Evolutionary conservation across 78 protist species (phyloP), one percentile per base, ranked within the genome.

Genomic region (Isochrysis galbana): DNA sequence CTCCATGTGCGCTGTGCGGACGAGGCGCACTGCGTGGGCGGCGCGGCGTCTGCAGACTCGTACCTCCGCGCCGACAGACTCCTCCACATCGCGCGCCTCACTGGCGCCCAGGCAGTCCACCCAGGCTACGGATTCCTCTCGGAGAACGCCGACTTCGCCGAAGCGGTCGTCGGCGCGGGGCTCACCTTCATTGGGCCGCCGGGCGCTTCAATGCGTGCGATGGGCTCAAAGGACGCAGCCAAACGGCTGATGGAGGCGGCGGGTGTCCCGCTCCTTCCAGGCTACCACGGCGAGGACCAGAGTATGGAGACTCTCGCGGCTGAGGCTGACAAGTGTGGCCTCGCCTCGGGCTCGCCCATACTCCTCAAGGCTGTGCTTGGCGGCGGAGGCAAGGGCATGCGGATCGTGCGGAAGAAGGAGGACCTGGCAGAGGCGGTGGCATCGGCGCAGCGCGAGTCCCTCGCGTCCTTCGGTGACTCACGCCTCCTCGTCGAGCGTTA

Each of bases 81-180:
- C 47, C 23, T 77, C 3, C 17, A 34, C 21, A 46, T 32, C 23
- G 84, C 84, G 46, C 32, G 14, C 44, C 0, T 3, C 47, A 10
- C 84, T 3, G 84, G 84, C 84, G 84, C 74, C 10, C 89, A 94
- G 90, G 91, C 97, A 21, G 94, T 96, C 29, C 99, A 99, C 87
- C 99, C 99, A 0, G 99, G 99, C 77, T 98, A 97, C 91, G 99
- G 99, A 39, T 98, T 98, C 91, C 94, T 98, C 48, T 97, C 99
- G 4, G 99, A 98, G 90, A 98, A 98, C 80, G 93, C 96, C 19
- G 69, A 2, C 29, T 98, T 98, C 80, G 95, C 97, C 2, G 82
- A 88, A 19, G 61, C 61, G 61, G 61, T 51, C 29, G 61, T 14
- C 29, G 80, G 44, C 10, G 80, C 80, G 41, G 80, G 80, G 39